Evolutionary conservation across 2,329 filamentous ascomycete genomes (phyloP), one percentile per base, ranked within the genome.

Genomic region (Colletotrichum sublineola): DNA sequence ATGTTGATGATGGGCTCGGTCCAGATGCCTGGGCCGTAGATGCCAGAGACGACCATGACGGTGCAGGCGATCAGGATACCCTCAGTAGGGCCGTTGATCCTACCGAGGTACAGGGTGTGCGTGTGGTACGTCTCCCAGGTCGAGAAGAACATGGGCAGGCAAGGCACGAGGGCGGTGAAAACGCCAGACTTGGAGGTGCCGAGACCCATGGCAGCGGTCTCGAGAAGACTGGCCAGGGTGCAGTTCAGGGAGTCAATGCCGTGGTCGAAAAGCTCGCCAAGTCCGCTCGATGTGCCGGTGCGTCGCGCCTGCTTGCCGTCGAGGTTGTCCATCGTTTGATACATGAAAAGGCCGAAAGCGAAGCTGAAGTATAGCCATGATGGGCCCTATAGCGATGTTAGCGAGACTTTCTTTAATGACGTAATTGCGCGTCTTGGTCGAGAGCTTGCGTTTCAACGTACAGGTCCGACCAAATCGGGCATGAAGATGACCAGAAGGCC

Each of bases 41-140:
- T 92, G 53, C 96, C 96, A 5, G 95, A 97, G 48, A 94, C 84
- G 68, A 93, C 87, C 94, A 98, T 98, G 79, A 98, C 89, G 63
- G 85, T 83, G 79, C 94, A 95, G 36, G 95, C 96, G 75, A 99
- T 92, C 64, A 98, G 91, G 44, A 99, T 86, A 29, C 96, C 96
- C 85, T 99, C 96, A 44, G 96, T 99, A 2, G 96, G 96, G 0
- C 96, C 96, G 81, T 99, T 99, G 89, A 99, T 93, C 81, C 96
- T 94, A 67, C 96, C 96, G 15, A 99, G 90, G 82, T 97, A 99
- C 7, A 99, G 86, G 0, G 96, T 98, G 82, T 99, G 96, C 6
- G 96, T 98, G 83, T 99, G 96, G 82, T 98, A 99, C 1, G 96
- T 99, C 84, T 99, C 96, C 96, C 96, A 99, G 2, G 96, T 99